Evolutionary conservation across 2,329 filamentous ascomycete species (phyloP), one percentile per base, ranked within the genome.

Genomic region (Colletotrichum sp.): DNA sequence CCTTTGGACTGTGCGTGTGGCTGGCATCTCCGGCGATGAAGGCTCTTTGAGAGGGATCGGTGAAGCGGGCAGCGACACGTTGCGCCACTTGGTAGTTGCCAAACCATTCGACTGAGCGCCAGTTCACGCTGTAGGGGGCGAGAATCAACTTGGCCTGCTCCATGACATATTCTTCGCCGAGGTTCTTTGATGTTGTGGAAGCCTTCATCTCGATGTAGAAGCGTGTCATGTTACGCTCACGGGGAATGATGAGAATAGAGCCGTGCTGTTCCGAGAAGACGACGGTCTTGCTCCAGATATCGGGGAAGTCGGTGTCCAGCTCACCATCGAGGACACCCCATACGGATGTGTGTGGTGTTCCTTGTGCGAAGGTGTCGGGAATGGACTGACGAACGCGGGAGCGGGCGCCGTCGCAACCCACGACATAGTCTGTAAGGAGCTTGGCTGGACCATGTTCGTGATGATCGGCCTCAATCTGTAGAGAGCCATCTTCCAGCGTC

Each of bases 1-100:
- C 92, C 82, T 94, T 94, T 6, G 93, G 93, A 3, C 91, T 93
- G 81, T 94, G 93, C 0, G 93, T 94, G 78, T 94, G 93, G 75
- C 91, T 93, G 36, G 93, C 92, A 79, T 95, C 93, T 15, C 93
- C 92, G 3, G 89, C 89, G 63, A 93, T 84, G 81, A 94, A 94
- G 27, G 93, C 89, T 16, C 91, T 88, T 30, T 85, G 83, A 71
- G 91, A 84, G 52, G 90, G 87, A 79, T 93, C 91, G 77, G 91
- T 90, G 84, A 95, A 96, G 60, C 90, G 88, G 75, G 91, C 91
- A 2, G 94, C 94, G 16, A 95, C 89, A 13, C 94, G 90, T 84
- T 94, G 93, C 13, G 92, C 92, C 71, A 94, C 92, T 77, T 91
- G 89, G 81, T 94, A 95, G 57, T 92, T 91, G 55, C 93, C 93